A percentile compares a stretch with the other conserved stretches of the same genome.
Conservation (phyloP, 2,329 filamentous ascomycete genomes). For the Hirsutella rhossiliensis region DNA sequence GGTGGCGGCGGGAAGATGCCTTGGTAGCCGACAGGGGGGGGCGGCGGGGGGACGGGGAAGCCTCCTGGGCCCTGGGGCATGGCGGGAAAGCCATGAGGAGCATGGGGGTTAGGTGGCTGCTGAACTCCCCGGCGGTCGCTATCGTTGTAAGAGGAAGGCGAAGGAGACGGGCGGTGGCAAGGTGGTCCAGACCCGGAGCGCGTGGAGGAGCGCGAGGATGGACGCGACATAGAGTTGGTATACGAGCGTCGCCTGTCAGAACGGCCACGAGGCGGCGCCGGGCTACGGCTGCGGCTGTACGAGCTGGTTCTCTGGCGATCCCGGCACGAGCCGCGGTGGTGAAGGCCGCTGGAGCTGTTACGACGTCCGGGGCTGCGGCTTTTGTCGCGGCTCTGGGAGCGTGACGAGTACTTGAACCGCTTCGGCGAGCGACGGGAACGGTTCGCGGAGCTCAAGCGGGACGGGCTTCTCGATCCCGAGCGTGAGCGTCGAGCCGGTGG, state of each 20-base stretch:
- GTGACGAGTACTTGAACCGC: not conserved
- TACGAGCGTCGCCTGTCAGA: conserved; percentile 10
- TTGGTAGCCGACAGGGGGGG: conserved; percentile 22
- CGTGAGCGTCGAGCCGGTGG: conserved; percentile 8
- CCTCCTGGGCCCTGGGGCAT: not conserved
- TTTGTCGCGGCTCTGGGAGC: conserved; percentile 10
- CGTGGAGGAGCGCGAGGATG: not conserved
- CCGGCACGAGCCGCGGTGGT: not conserved
- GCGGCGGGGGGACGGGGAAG: conserved; percentile 1
- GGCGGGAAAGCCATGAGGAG: not conserved
- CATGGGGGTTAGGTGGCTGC: conserved; percentile 4
- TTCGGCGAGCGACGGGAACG: conserved; percentile 7
- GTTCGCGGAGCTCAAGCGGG: conserved; percentile 16
- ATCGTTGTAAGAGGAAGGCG: conserved; percentile 10
- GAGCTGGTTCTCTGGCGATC: not conserved
- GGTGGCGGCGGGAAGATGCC: conserved; percentile 29
- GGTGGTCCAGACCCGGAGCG: not conserved
- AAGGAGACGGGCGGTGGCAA: conserved; percentile 9
- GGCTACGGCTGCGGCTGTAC: conserved; percentile 9
- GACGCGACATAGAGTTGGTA: conserved; percentile 9
- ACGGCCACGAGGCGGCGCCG: conserved; percentile 6
- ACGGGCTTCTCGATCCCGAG: conserved; percentile 17
- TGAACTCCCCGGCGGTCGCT: conserved; percentile 13
- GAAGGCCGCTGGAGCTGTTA: conserved; percentile 12
- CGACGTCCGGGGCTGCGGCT: conserved; percentile 19